Conservation (phyloP, 1,284 basidiomycete species). For the Austroboletus rostrupii region DNA sequence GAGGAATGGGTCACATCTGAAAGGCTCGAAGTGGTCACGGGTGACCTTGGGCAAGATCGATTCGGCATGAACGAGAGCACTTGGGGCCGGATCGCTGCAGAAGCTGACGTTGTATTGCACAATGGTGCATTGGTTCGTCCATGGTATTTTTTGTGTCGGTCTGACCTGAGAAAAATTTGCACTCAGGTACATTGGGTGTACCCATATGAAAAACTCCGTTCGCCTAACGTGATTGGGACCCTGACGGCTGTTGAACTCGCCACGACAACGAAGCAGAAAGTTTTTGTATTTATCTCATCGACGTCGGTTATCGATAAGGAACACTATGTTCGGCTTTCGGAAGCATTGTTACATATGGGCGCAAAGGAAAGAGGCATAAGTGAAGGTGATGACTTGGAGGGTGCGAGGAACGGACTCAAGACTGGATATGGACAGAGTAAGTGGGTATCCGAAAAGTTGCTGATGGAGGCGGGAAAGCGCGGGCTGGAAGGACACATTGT, state of each 20-base stretch:
- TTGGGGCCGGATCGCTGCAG: constrained; percentile 70
- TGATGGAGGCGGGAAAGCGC: constrained; percentile 86
- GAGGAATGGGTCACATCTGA: constrained; percentile 77
- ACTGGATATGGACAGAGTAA: constrained; percentile 97
- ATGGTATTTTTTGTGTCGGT: background rate
- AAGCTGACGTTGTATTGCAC: constrained; percentile 87
- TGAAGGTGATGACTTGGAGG: constrained; percentile 90
- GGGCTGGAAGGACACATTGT: constrained; percentile 89
- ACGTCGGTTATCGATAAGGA: constrained; percentile 92
- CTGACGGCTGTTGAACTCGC: constrained; percentile 82
- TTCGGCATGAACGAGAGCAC: constrained; percentile 71
- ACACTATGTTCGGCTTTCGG: constrained; percentile 86
- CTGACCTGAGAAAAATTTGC: background rate
- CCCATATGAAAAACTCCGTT: constrained; percentile 90
- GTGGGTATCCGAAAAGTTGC: constrained; percentile 95
- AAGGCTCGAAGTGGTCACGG: constrained; percentile 80
- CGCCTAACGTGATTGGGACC: constrained; percentile 90
- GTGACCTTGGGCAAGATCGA: constrained; percentile 76
- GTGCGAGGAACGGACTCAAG: constrained; percentile 71
- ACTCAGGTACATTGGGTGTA: constrained; percentile 96
- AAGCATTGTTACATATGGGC: constrained; percentile 52
- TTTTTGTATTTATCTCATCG: constrained; percentile 89
- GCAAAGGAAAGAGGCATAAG: constrained; percentile 64
- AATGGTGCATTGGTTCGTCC: constrained; percentile 89
- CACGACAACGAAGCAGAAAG: constrained; percentile 71